Conservation (phyloP, 2,329 filamentous ascomycete genomes). For the Neonectria coccinea region DNA sequence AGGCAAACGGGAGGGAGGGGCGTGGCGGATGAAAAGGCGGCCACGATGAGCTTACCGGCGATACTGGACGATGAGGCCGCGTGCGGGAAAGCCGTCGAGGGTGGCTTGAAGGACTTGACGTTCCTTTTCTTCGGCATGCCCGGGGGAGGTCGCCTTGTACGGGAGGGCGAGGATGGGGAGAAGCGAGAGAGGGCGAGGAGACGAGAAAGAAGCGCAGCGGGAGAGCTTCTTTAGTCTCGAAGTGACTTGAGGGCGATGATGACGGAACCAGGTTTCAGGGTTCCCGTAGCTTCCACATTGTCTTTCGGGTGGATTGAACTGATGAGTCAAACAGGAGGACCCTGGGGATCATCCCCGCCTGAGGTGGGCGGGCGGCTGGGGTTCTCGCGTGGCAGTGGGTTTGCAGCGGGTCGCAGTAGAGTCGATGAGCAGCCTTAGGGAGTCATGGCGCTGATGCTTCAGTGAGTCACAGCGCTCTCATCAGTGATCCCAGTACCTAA, state of each 20-base stretch:
- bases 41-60: constrained; percentile 43
- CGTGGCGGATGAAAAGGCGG: constrained; percentile 23
- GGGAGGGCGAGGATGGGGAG: constrained; percentile 23
- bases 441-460: constrained; percentile 6
- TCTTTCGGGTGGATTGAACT: not conserved
- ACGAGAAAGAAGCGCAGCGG: constrained; percentile 21
- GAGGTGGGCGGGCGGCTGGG: not conserved
- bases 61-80: constrained; percentile 41
- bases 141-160: constrained; percentile 31
- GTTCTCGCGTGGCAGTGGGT: constrained; percentile 2
- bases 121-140: constrained; percentile 75
- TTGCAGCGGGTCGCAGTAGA: constrained; percentile 5
- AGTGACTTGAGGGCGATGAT: constrained; percentile 13
- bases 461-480: constrained; percentile 13
- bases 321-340: constrained; percentile 21
- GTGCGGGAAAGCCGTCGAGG: constrained; percentile 63
- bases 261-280: constrained; percentile 18
- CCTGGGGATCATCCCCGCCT: not conserved
- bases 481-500: not conserved
- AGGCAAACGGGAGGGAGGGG: constrained; percentile 23
- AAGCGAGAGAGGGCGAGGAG: constrained; percentile 30
- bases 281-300: not conserved
- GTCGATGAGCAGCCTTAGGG: not conserved
- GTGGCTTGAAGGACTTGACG: constrained; percentile 68
- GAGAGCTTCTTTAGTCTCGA: constrained; percentile 21